Evolutionary conservation across 2,329 filamentous ascomycete species (phyloP), one percentile per base, ranked within the genome.

Genomic region (Penicillium sp.): DNA sequence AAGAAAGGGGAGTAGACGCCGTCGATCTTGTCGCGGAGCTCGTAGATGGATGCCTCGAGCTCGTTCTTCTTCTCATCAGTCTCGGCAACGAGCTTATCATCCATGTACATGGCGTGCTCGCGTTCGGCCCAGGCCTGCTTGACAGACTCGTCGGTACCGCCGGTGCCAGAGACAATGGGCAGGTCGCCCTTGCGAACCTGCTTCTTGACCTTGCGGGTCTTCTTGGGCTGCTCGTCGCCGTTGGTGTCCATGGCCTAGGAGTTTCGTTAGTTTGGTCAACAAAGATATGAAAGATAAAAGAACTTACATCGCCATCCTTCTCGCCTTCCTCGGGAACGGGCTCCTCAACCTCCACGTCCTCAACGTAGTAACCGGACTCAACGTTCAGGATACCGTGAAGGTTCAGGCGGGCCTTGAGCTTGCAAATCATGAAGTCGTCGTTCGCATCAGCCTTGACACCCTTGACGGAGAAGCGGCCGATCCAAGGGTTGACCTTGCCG

Each of bases 61-160:
- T 97, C 92, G 80, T 99, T 99, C 90, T 97, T 99, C 85, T 95
- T 95, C 80, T 97, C 91, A 72, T 97, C 94, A 33, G 94, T 99
- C 74, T 97, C 94, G 64, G 89, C 90, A 50, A 99, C 92, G 52
- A 97, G 87, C 83, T 97, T 99, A 79, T 99, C 94, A 76, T 96
- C 91, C 85, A 95, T 92, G 64, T 91, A 85, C 94, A 99, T 97
- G 64, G 85, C 72, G 62, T 86, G 82, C 78, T 99, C 94, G 73
- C 87, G 86, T 82, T 99, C 94, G 45, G 81, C 75, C 60, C 86
- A 79, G n/a, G 79, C 68, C 55, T 85, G 77, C 80, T 89, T 92
- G 69, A 78, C 70, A 14, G 79, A 64, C 44, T 83, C 73, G 56
- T 96, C 91, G 51, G 96, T 81, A 33, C 90, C 88, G 44, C 88